phyloP scores from a whole-genome alignment of 305 asterid genomes.

The Fraxinus xanthoxyloides region DNA sequence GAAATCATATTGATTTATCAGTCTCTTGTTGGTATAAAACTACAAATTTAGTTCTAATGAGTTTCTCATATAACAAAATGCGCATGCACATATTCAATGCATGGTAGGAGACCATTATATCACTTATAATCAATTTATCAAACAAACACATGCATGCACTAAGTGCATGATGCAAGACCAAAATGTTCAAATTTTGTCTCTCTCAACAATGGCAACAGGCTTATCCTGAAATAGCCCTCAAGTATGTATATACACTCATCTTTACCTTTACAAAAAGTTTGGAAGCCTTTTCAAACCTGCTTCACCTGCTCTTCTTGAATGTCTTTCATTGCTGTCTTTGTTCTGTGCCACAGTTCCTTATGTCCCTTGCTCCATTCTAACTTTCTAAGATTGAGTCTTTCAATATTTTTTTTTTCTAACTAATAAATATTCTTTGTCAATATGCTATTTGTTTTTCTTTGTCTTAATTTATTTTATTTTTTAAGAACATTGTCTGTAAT shows the following conservation, averaged over 20 bases:
- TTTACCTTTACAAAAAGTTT: neutral
- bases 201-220: neutral
- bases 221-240: neutral
- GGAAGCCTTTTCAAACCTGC: neutral
- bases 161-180: neutral
- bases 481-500: neutral
- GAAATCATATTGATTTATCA: neutral
- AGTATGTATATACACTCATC: neutral
- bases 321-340: neutral
- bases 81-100: neutral
- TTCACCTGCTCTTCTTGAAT: neutral
- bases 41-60: neutral
- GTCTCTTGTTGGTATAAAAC: neutral
- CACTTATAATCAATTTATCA: neutral
- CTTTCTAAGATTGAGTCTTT: neutral
- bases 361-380: neutral
- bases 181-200: neutral
- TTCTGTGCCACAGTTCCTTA: neutral
- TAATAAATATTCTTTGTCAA: neutral
- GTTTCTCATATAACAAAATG: neutral
- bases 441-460: neutral
- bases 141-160: neutral
- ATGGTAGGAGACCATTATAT: neutral
- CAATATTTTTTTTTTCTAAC: neutral
- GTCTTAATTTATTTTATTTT: neutral